A percentile compares a stretch with the other conserved stretches of the same genome.
phyloP scores from a whole-genome alignment of 805 yeast species.

The Lipomyces oligophaga region DNA sequence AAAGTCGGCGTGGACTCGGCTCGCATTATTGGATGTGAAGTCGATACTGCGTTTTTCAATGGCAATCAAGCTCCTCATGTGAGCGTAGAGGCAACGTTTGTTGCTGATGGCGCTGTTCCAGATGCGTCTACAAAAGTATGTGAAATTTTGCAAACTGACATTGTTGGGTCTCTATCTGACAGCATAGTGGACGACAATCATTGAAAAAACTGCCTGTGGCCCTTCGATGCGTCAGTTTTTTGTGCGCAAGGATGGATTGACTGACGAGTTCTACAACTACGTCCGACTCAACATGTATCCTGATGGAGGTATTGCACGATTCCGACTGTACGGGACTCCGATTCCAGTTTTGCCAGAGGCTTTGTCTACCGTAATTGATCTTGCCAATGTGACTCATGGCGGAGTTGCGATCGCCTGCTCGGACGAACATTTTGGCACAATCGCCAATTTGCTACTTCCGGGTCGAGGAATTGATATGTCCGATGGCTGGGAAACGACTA shows the following conservation, averaged over 20 bases:
- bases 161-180: neutral
- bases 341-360: conserved; percentile 62
- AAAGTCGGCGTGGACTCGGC: conserved; percentile 83
- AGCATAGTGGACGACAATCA: conserved; percentile 64
- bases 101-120: conserved; percentile 36
- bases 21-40: conserved; percentile 71
- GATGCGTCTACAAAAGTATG: conserved; percentile 32
- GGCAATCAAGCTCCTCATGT: conserved; percentile 94
- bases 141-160: no score
- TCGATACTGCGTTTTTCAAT: conserved; percentile 89
- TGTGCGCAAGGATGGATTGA: conserved; percentile 51
- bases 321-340: conserved; percentile 82
- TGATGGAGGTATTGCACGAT: conserved; percentile 96
- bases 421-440: conserved; percentile 93
- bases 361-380: conserved; percentile 51
- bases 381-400: conserved; percentile 80
- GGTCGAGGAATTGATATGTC: conserved; percentile 96
- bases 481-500: conserved; percentile 96
- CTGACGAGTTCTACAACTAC: conserved; percentile 67
- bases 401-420: conserved; percentile 80
- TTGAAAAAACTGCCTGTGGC: conserved; percentile 75
- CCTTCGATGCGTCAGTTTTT: conserved; percentile 86
- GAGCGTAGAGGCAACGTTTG: conserved; percentile 61
- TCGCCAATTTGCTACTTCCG: conserved; percentile 82
- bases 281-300: conserved; percentile 89